Evolutionary conservation across 2,329 filamentous ascomycete genomes (phyloP).

Genomic region (Fusarium secorum): DNA sequence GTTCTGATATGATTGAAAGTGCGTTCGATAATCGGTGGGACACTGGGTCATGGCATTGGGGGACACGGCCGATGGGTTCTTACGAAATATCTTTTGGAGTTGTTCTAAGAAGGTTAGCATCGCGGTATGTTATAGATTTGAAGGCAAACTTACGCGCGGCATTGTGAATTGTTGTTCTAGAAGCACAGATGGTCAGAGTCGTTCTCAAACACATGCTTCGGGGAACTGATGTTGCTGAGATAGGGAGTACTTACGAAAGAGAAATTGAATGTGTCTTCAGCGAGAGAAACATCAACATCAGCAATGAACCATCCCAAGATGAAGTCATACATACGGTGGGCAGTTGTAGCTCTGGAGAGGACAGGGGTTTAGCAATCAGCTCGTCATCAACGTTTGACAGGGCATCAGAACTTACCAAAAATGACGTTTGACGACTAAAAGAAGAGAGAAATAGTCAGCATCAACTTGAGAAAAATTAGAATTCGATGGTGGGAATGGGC

Average conservation of each 20-base stretch:
- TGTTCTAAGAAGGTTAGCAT: not conserved
- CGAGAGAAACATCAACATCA: not conserved
- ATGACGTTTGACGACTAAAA: rapidly evolving
- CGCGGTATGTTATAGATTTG: not conserved
- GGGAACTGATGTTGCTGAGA: rapidly evolving
- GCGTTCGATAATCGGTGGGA: no score
- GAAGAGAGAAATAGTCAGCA: not conserved
- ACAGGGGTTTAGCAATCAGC: not conserved
- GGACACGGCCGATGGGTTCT: no score
- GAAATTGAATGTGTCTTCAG: no score
- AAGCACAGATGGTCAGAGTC: not conserved
- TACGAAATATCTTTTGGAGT: no score
- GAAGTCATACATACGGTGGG: not conserved
- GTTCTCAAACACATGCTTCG: not conserved
- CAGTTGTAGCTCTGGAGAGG: not conserved
- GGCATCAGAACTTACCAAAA: not conserved
- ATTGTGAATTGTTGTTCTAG: not conserved
- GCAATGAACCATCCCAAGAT: not conserved
- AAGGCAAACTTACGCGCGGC: no score
- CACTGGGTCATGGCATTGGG: no score
- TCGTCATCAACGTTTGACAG: not conserved
- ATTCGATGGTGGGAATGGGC: not conserved
- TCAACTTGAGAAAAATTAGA: rapidly evolving
- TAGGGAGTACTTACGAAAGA: not conserved
- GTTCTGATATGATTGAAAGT: no score